Evolutionary conservation across 1,139 yeast genomes (phyloP).

Genomic region (Geotrichum reessii): DNA sequence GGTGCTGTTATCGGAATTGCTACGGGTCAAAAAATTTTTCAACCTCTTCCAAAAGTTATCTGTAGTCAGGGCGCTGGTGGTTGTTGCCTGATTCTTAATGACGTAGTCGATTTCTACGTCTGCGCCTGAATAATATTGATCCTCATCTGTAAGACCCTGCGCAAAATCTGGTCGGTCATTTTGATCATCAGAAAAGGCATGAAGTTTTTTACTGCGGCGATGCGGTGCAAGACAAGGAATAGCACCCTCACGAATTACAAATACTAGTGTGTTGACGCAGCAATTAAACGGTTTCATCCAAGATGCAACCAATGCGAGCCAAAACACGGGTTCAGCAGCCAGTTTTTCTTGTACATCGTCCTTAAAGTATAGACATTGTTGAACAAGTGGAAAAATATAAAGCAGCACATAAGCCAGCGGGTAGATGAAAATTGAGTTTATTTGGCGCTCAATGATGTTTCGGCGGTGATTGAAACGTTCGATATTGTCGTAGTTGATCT

Average conservation of each 20-base stretch:
- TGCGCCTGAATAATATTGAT: neutral
- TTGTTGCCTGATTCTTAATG: neutral
- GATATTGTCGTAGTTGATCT: constrained; percentile 46
- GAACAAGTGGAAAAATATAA: constrained; percentile 79
- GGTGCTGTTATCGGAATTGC: neutral
- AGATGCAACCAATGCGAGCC: constrained; percentile 65
- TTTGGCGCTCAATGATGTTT: constrained; percentile 64
- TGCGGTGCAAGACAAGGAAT: constrained; percentile 10
- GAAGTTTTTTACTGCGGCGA: neutral
- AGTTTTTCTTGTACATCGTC: constrained; percentile 8
- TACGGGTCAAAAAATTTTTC: neutral
- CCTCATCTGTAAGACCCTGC: neutral
- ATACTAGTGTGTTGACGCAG: constrained; percentile 68
- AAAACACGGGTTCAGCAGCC: constrained; percentile 45
- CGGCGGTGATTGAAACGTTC: constrained; percentile 56
- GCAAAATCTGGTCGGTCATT: neutral
- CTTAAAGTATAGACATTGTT: constrained; percentile 54
- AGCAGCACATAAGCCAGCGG: constrained; percentile 74
- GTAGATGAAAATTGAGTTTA: constrained; percentile 73
- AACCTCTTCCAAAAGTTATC: neutral
- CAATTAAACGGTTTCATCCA: constrained; percentile 80
- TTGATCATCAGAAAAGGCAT: neutral
- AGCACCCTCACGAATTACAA: constrained; percentile 59
- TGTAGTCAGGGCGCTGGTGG: neutral
- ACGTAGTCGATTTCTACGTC: constrained; percentile 14